A percentile compares a stretch with the other conserved stretches of the same genome.
Conservation (phyloP, 176 grass and related monocot genomes). For the Rhipidocladum racemiflorum region DNA sequence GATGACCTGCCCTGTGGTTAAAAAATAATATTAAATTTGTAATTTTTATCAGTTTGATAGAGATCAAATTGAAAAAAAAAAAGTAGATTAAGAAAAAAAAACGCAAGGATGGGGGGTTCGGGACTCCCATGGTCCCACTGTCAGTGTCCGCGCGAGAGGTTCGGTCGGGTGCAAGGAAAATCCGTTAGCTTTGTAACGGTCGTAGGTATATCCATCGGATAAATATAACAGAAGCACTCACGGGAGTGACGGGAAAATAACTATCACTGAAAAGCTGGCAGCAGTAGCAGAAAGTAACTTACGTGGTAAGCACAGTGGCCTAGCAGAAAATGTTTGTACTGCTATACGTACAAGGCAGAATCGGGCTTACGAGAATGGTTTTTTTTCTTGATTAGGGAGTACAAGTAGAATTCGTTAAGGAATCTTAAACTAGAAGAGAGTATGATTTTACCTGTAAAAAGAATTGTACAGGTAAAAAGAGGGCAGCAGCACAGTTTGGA, state of each 20-base stretch:
- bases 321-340: too few relatives aligned
- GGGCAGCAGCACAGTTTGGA: not conserved
- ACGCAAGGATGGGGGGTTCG: too few relatives aligned
- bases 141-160: not conserved
- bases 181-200: not conserved
- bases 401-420: not conserved
- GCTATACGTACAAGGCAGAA: too few relatives aligned
- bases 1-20: too few relatives aligned
- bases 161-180: not conserved
- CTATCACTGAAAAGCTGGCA: not conserved
- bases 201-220: not conserved
- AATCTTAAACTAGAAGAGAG: not conserved
- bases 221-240: not conserved
- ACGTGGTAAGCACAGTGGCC: too few relatives aligned
- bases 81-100: too few relatives aligned
- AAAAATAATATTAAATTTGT: too few relatives aligned
- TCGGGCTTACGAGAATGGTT: too few relatives aligned
- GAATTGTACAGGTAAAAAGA: not conserved
- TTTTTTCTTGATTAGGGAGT: not conserved
- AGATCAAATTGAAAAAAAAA: too few relatives aligned
- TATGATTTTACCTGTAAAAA: not conserved
- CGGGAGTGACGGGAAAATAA: not conserved
- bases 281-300: too few relatives aligned
- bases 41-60: too few relatives aligned
- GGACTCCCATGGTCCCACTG: not conserved